Percentiles rank a stretch among this genome's conserved stretches.
Conservation (phyloP, 2,329 filamentous ascomycete genomes). For the Claviceps sp. region DNA sequence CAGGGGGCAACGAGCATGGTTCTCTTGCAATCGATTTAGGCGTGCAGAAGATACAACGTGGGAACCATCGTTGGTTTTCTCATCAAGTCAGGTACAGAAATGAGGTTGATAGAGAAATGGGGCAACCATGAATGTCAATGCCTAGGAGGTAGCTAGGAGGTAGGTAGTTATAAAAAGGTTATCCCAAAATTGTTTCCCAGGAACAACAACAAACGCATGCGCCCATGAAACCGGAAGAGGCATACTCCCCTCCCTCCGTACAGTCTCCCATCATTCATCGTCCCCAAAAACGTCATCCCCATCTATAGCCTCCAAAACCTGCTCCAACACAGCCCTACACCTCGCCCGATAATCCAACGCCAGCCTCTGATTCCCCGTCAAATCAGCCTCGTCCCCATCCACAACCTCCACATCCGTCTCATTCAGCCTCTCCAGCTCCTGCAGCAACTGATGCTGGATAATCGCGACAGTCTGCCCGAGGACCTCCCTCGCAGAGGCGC, state of each 20-base stretch:
- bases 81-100: too few relatives aligned
- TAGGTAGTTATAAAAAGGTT: too few relatives aligned
- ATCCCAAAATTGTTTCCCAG: too few relatives aligned
- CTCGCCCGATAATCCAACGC: slow-evolving; percentile 35
- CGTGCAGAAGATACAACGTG: too few relatives aligned
- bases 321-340: slow-evolving; percentile 34
- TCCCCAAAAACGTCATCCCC: slow-evolving; percentile 15
- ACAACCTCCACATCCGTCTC: slow-evolving; percentile 31
- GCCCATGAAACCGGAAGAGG: too few relatives aligned
- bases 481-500: slow-evolving; percentile 13
- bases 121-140: too few relatives aligned
- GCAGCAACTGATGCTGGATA: slow-evolving; percentile 29
- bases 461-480: slow-evolving; percentile 25
- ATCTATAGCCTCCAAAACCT: slow-evolving; percentile 27
- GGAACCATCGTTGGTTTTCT: too few relatives aligned
- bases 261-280: neutral
- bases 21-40: too few relatives aligned
- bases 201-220: neutral
- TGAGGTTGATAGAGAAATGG: too few relatives aligned
- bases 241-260: too few relatives aligned
- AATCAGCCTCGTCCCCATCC: slow-evolving; percentile 22
- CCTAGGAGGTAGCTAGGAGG: too few relatives aligned
- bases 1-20: too few relatives aligned
- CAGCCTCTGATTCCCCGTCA: slow-evolving; percentile 33
- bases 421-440: slow-evolving; percentile 30